A percentile compares a stretch with the other conserved stretches of the same genome.
These are phyloP conservation scores for Fusarium anguioides DNA, from an alignment of 2,329 filamentous ascomycete species.

Conservation along the genomic window DNA sequence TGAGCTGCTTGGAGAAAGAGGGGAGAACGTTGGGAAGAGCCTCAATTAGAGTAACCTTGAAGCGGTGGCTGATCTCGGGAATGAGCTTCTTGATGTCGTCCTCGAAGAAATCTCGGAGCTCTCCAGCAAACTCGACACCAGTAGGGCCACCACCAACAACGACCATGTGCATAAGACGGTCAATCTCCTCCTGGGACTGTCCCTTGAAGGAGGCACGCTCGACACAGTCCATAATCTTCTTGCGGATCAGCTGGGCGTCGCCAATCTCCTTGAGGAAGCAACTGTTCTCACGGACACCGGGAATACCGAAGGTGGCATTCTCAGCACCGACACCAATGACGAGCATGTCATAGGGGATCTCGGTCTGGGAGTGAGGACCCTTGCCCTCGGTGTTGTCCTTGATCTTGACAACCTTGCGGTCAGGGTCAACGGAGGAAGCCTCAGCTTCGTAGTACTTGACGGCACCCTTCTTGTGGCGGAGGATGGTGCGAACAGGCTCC, in stretches of 20 bases:
- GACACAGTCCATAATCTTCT: constrained; percentile 99
- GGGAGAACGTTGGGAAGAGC: constrained; percentile 95
- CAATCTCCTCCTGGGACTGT: constrained; percentile 86
- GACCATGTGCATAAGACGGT: constrained; percentile 98
- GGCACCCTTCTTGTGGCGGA: constrained; percentile 91
- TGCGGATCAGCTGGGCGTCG: constrained; percentile 95
- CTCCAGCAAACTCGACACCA: constrained; percentile 97
- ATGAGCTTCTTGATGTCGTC: constrained; percentile 98
- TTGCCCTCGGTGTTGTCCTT: constrained; percentile 94
- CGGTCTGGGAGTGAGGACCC: constrained; percentile 81
- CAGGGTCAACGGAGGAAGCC: constrained; percentile 92
- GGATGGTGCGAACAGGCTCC: constrained; percentile 97
- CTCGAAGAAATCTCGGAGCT: constrained; percentile 99
- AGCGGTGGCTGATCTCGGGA: constrained; percentile 92
- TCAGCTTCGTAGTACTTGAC: constrained; percentile 99
- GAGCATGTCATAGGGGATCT: constrained; percentile 97
- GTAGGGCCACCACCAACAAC: constrained; percentile 94
- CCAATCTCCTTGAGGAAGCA: constrained; percentile 99
- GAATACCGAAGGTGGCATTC: constrained; percentile 98
- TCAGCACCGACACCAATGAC: constrained; percentile 97
- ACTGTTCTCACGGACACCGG: constrained; percentile 92
- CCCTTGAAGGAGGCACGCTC: constrained; percentile 99
- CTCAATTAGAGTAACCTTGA: constrained; percentile 97
- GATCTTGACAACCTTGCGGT: constrained; percentile 88
- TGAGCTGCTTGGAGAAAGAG: constrained; percentile 98